Conservation (phyloP, 805 yeast species). For the Starmerella sp. region DNA sequence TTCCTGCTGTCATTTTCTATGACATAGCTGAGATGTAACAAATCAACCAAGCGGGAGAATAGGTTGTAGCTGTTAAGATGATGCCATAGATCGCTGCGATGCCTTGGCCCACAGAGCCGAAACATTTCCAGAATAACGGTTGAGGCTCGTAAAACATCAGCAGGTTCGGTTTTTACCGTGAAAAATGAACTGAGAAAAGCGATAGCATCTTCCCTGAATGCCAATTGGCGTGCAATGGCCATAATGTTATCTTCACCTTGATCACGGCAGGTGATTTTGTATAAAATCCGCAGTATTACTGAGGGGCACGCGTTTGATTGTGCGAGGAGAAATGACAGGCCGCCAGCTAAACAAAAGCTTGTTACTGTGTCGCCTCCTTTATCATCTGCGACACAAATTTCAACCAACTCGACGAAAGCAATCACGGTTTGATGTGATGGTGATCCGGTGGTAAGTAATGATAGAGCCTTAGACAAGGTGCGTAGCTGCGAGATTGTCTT, state of each 20-base stretch:
- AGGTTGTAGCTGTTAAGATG: slow-evolving; percentile 18
- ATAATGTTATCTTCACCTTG: slow-evolving; percentile 5
- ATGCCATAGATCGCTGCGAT: slow-evolving; percentile 22
- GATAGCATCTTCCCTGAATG: slow-evolving; percentile 19
- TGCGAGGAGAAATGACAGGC: slow-evolving; percentile 18
- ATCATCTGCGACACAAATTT: slow-evolving; percentile 12
- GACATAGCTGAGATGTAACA: slow-evolving; percentile 9
- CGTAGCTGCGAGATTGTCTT: slow-evolving; percentile 13
- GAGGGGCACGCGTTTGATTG: slow-evolving; percentile 9
- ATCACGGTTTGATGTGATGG: background rate
- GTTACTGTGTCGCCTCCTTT: slow-evolving; percentile 11
- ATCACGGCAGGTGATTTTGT: background rate
- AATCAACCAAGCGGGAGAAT: slow-evolving; percentile 12
- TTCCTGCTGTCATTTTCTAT: slow-evolving; percentile 1
- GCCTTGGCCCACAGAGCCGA: slow-evolving; percentile 20
- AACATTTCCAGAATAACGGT: slow-evolving; percentile 17
- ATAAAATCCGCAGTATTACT: slow-evolving; percentile 6
- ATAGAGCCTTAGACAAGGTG: slow-evolving; percentile 10
- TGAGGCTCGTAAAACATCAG: slow-evolving; percentile 10
- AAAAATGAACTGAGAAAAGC: slow-evolving; percentile 14
- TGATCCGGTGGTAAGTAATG: background rate
- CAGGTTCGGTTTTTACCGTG: background rate
- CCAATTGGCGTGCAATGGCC: slow-evolving; percentile 17
- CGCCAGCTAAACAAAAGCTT: slow-evolving; percentile 23
- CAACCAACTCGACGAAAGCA: slow-evolving; percentile 18